A percentile compares a stretch with the other conserved stretches of the same genome.
Evolutionary conservation across 1,284 basidiomycete species (phyloP).

Genomic region (Grifola frondosa): DNA sequence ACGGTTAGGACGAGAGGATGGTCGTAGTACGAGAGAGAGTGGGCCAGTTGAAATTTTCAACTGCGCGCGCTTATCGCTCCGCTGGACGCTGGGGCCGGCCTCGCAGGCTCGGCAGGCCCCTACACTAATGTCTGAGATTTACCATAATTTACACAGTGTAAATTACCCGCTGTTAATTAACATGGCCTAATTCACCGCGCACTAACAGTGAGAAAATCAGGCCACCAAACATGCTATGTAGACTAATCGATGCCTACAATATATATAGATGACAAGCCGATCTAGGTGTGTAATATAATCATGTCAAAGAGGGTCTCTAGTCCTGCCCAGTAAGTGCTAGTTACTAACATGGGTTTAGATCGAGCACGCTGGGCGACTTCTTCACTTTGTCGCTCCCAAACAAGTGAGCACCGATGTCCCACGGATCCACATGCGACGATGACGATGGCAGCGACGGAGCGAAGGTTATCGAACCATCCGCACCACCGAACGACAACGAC

Average conservation of each 20-base stretch:
- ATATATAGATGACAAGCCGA: conserved; percentile 22
- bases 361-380: conserved; percentile 34
- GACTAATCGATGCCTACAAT: conserved; percentile 23
- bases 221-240: conserved; percentile 11
- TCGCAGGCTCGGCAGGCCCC: conserved; percentile 2
- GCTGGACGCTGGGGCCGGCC: conserved; percentile 1
- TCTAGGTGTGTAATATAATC: conserved; percentile 1
- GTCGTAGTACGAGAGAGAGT: no score
- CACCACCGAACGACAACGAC: conserved; percentile 55
- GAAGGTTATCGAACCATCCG: conserved; percentile 55
- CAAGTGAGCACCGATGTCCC: conserved; percentile 30
- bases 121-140: no score
- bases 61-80: neutral
- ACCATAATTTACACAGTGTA: no score
- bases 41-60: no score
- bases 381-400: conserved; percentile 32
- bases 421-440: conserved; percentile 37
- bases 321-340: no score
- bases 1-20: no score
- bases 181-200: no score
- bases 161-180: no score
- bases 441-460: conserved; percentile 24
- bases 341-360: conserved; percentile 45
- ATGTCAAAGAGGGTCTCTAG: neutral
- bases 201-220: neutral